Evolutionary conservation across 2,329 filamentous ascomycete genomes (phyloP).

Genomic region (Moelleriella libera): DNA sequence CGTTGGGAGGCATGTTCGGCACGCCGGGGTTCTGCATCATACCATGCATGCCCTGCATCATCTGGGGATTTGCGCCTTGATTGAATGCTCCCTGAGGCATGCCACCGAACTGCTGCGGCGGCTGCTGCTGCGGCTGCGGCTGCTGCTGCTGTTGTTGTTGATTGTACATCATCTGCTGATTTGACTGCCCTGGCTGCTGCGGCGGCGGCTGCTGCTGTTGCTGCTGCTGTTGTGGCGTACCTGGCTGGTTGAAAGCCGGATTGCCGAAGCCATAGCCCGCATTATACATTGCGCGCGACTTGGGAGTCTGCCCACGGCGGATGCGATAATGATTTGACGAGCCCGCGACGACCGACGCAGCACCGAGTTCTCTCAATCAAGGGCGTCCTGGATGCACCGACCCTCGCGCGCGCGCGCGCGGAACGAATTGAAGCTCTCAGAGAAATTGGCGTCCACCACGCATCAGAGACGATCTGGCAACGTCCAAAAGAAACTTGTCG

Average conservation of each 20-base stretch:
- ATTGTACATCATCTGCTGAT: constrained; percentile 7
- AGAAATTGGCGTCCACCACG: not conserved
- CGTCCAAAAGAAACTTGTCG: not conserved
- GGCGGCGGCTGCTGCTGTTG: constrained; percentile 32
- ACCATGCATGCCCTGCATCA: constrained; percentile 40
- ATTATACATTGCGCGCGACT: constrained; percentile 32
- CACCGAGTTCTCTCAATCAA: not conserved
- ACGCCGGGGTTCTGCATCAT: constrained; percentile 51
- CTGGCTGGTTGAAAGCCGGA: constrained; percentile 28
- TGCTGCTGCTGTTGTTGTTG: constrained; percentile 27
- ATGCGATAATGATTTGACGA: not conserved
- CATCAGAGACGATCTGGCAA: not conserved
- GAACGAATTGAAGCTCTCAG: not conserved
- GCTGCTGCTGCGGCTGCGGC: constrained; percentile 46
- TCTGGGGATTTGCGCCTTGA: constrained; percentile 35
- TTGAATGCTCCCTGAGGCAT: constrained; percentile 39
- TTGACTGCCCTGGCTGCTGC: constrained; percentile 23
- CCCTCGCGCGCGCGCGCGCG: too few relatives aligned
- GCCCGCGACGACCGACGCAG: too few relatives aligned
- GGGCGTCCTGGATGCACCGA: not conserved
- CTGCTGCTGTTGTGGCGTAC: constrained; percentile 16
- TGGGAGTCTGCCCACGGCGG: not conserved
- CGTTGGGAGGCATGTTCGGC: constrained; percentile 44
- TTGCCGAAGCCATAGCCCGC: constrained; percentile 40
- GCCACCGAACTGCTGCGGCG: constrained; percentile 37